Percentiles rank a stretch among this genome's conserved stretches.
Conservation (phyloP, 129 eudicot species). For the Flaveria trinervia region DNA sequence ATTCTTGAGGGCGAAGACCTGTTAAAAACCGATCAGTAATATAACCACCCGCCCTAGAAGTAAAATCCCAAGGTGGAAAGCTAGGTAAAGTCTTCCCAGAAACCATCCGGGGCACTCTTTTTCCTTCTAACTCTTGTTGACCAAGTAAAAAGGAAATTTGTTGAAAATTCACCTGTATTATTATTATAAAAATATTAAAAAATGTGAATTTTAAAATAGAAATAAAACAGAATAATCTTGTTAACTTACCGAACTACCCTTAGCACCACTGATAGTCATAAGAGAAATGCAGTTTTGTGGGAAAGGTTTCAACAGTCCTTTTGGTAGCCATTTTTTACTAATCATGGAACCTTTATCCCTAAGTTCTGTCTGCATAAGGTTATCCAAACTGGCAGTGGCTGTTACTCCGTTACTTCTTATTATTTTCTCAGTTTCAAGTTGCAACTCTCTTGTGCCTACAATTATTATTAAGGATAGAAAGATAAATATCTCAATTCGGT, state of each 20-base stretch:
- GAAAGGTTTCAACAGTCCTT: conserved; percentile 75
- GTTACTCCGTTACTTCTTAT: conserved; percentile 60
- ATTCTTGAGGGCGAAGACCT: conserved; percentile 95
- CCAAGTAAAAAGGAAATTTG: conserved; percentile 93
- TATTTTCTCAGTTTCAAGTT: conserved; percentile 75
- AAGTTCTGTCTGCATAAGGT: conserved; percentile 77
- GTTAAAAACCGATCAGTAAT: conserved; percentile 86
- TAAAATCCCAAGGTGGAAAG: conserved; percentile 90
- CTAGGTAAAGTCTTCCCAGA: conserved; percentile 93
- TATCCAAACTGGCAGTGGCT: conserved; percentile 75
- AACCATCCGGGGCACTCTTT: conserved; percentile 96
- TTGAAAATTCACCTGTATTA: conserved; percentile 85
- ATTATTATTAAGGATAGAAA: neutral
- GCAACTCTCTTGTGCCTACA: conserved; percentile 64
- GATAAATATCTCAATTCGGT: neutral
- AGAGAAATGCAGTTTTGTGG: conserved; percentile 88
- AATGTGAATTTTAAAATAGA: neutral
- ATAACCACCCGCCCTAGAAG: conserved; percentile 93
- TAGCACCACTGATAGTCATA: conserved; percentile 98
- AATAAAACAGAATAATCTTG: neutral
- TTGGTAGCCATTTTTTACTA: conserved; percentile 69
- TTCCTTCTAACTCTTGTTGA: conserved; percentile 98
- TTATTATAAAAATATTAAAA: conserved; percentile 18
- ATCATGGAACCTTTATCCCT: conserved; percentile 64
- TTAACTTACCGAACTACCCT: conserved; percentile 88